phyloP scores from a whole-genome alignment of 2,329 filamentous ascomycete species.

The Fusarium multiceps region DNA sequence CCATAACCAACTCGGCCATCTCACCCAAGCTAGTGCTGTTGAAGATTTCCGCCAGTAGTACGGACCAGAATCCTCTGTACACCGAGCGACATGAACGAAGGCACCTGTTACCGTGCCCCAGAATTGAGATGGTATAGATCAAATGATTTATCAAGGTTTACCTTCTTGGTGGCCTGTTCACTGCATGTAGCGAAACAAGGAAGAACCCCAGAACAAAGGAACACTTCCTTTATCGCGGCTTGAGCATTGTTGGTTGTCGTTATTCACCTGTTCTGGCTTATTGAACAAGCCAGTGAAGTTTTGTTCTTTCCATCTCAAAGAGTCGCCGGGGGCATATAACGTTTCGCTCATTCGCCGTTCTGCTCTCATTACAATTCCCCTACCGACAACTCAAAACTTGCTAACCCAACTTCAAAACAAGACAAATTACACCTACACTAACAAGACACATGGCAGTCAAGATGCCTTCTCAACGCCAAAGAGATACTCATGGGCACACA shows the following conservation, averaged over 20 bases:
- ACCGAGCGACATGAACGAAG: fast-evolving
- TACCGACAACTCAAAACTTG: no score
- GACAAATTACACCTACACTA: background rate
- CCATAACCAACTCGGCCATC: slow-evolving; percentile 37
- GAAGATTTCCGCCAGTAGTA: fast-evolving
- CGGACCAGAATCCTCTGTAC: fast-evolving
- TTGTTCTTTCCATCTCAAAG: background rate
- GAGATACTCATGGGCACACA: no score
- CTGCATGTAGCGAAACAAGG: no score
- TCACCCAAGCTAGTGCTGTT: slow-evolving; percentile 26
- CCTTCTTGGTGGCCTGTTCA: no score
- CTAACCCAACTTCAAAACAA: background rate
- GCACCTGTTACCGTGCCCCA: no score
- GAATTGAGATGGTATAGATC: no score
- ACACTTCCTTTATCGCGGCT: fast-evolving
- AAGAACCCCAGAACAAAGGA: background rate
- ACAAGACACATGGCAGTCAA: background rate
- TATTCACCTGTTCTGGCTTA: no score
- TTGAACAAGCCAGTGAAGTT: background rate
- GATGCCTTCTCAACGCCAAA: background rate
- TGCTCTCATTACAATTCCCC: no score
- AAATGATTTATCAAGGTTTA: no score
- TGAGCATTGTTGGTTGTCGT: no score
- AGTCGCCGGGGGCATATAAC: background rate
- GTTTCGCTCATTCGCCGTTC: background rate